Evolutionary conservation across 2,329 filamentous ascomycete species (phyloP), one percentile per base, ranked within the genome.

Genomic region (Colletotrichum theobromicola): DNA sequence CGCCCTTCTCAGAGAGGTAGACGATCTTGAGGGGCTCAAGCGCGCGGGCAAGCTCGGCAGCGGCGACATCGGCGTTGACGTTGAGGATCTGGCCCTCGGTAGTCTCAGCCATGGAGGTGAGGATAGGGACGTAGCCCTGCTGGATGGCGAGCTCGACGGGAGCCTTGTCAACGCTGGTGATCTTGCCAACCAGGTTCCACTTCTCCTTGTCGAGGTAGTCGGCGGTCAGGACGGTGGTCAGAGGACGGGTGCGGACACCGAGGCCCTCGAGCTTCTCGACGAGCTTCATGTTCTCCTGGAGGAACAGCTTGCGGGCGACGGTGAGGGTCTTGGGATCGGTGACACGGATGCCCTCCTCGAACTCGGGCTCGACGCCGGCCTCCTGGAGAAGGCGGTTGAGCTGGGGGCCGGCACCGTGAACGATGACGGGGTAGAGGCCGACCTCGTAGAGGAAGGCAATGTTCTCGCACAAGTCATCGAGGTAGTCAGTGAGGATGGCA

Each of bases 1-100:
- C 97, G 64, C 97, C 97, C 90, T 98, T 98, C 87, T 99, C 97
- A 7, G 95, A 97, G n/a, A 98, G 90, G 83, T 98, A 99, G 75
- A 99, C 96, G 76, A 98, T 96, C 91, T 99, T 99, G 80, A 98
- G 88, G 30, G 97, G 97, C 85, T 98, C 93, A 68, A 99, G 88
- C 71, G 94, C 92, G 75, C 95, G 93, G 28, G 97, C 96, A 75
- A 99, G 89, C 86, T 98, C 96, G 77, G 96, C 96, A 34, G 97
- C 97, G 42, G 96, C 96, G 76, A 98, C 96, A 84, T 99, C 97
- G 42, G 97, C 97, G 81, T 99, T 99, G 83, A 99, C 97, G 82
- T 99, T 99, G 77, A 99, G 90, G 66, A 98, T 93, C 84, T 96
- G 95, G 10, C 97, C 97, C 77, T 98, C 95, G 61, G 93, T 90